Evolutionary conservation across 352 stramenopile genomes (phyloP).

Genomic region (Phytophthora pluvialis): DNA sequence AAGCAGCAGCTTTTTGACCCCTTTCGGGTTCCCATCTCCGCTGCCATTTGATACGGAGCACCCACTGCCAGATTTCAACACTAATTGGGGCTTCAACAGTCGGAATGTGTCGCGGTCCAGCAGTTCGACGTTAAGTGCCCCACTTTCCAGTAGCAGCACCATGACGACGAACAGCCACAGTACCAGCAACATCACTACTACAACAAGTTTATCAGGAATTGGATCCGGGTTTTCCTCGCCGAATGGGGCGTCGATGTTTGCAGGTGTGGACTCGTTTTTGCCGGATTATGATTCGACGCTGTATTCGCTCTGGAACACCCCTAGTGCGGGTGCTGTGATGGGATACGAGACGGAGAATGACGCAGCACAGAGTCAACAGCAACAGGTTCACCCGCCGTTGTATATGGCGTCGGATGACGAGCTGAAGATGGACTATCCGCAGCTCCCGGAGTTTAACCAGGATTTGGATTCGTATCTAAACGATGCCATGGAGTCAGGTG

Average conservation of each 20-base stretch:
- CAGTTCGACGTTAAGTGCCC: slow-evolving; percentile 17
- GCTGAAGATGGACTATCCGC: slow-evolving; percentile 76
- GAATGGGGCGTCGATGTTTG: slow-evolving; percentile 53
- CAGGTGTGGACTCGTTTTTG: slow-evolving; percentile 60
- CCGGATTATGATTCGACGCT: slow-evolving; percentile 73
- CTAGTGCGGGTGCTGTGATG: slow-evolving; percentile 46
- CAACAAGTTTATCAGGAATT: slow-evolving; percentile 35
- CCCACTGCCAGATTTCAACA: slow-evolving; percentile 53
- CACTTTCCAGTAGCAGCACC: slow-evolving; percentile 6
- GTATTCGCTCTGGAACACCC: slow-evolving; percentile 73
- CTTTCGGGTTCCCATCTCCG: slow-evolving; percentile 35
- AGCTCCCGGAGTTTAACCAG: slow-evolving; percentile 74
- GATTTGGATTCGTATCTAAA: slow-evolving; percentile 79
- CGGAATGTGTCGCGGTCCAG: slow-evolving; percentile 13
- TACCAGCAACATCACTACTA: slow-evolving; percentile 18
- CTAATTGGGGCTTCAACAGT: slow-evolving; percentile 41
- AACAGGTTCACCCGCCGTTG: slow-evolving; percentile 34
- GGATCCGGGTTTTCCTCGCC: slow-evolving; percentile 45
- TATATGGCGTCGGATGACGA: slow-evolving; percentile 66
- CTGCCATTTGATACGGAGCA: slow-evolving; percentile 52
- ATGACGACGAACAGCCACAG: slow-evolving; percentile 9
- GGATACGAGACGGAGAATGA: slow-evolving; percentile 60
- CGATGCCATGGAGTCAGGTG: slow-evolving; percentile 56
- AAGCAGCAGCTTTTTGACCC: slow-evolving; percentile 26
- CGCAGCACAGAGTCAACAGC: slow-evolving; percentile 20